Base-by-base conservation (phyloP, 306 rosid genomes). In the Fragaria iinumae region DNA sequence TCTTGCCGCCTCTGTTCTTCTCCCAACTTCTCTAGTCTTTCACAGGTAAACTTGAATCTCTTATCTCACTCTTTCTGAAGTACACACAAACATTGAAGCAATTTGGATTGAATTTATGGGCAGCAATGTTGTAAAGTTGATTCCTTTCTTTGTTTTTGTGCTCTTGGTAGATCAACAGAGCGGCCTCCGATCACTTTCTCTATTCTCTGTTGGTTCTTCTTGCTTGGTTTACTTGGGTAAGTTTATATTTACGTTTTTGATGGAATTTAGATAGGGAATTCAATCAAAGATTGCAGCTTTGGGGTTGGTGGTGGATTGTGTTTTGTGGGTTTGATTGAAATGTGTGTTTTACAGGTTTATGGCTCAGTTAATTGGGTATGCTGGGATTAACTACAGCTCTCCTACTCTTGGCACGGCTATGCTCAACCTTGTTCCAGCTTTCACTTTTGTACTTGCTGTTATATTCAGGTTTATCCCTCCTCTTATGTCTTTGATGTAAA, bases 341-440 rank as follows among this genome's bases (percentile, higher is more conserved):
- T 65, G 9, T 6, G 82, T 9, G 62, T 36, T 36, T 69, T 79
- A 62, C 83, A 83, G 86, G 47, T 75, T 49, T 43, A 43, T 85
- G 71, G 84, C 89, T 25, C 96, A 89, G 86, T 82, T 83, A 25
- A 76, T 85, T 81, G 90, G 94, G 52, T 89, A 90, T 69, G 90
- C 92, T 55, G 96, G 98, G 75, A 83, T 93, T 65, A 75, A 90
- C 27, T 93, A 82, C 57, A 87, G 94, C 82, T 86, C 94, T 52
- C 87, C 98, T 9, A 89, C 94, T 65, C 94, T 90, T 60, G 81
- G 90, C 57, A 85, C 98, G 0, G 88, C 93, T 72, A 79, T 93
- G 86, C 93, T 91, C 80, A 93, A 93, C 80, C 91, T 89, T n/a
- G 34, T 88, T 69, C 98, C 98, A 32, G 94, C 87, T 59, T 89